Evolutionary conservation across 371 early-diverging fungal species (phyloP), one percentile per base, ranked within the genome.

Genomic region (Mucor lusitanicus): DNA sequence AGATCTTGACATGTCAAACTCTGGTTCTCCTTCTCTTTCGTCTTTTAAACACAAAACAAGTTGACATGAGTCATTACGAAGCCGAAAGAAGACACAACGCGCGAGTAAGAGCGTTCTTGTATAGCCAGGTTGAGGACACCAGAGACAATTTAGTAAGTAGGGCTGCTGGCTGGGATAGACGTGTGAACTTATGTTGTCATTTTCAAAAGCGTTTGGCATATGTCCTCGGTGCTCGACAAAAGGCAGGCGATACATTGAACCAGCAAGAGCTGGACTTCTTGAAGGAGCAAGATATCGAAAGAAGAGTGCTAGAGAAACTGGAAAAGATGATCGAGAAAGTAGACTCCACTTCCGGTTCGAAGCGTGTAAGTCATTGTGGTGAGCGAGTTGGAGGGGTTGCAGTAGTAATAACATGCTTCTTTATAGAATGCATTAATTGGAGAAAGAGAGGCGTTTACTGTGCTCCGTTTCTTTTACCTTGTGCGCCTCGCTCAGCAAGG

Each of bases 401-500:
- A 33, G 8, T 8, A 4, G 8, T 33, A 33, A 4, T 33, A 1
- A 33, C n/a, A n/a, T n/a, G n/a, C n/a, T n/a, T n/a, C 8, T 33
- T 4, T 6, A 1, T 33, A 33, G 37, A 11, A 37, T 37, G 37
- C 13, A 13, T 37, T 37, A 13, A 11, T 59, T 58, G 15, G n/a
- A 17, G n/a, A 25, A 37, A 17, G 13, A 54, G 42, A 64, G 3
- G 32, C 11, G 4, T 40, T 44, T 3, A 21, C 53, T 7, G 8
- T 67, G 1, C 21, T 71, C 6, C 67, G 66, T 23, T 63, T 71
- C 42, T 71, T 71, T 48, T 71, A 71, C 9, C 13, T 71, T 4
- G 71, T 71, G 12, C 59, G 71, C 25, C 9, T 71, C 4, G 61
- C 67, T 32, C 71, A 71, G 25, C 71, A 71, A 64, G 71, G 71